Evolutionary conservation across 331 rosid genomes (phyloP).

Genomic region (Cucumis variabilis): DNA sequence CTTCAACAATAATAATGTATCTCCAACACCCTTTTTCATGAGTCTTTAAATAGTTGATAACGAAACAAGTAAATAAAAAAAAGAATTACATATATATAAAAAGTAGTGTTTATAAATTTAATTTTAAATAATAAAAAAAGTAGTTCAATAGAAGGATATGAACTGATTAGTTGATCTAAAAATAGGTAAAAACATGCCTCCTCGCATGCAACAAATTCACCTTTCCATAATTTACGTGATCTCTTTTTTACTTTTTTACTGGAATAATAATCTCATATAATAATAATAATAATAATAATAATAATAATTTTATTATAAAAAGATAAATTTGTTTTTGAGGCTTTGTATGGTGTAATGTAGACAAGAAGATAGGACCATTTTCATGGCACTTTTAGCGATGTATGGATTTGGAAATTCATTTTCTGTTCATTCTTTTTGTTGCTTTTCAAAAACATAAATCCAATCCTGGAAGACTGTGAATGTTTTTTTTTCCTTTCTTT

Average conservation of each 20-base stretch:
- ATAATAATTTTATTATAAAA: neutral
- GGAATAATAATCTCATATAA: neutral
- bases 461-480: neutral
- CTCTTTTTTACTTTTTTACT: neutral
- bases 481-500: too few relatives aligned
- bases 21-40: too few relatives aligned
- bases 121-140: too few relatives aligned
- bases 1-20: too few relatives aligned
- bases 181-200: neutral
- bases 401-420: neutral
- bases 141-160: too few relatives aligned
- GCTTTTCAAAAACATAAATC: conserved; percentile 9
- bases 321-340: neutral
- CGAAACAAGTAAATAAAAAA: too few relatives aligned
- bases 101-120: too few relatives aligned
- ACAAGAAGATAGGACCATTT: conserved; percentile 22
- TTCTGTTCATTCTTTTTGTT: conserved; percentile 28
- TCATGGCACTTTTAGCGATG: conserved; percentile 17
- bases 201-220: conserved; percentile 9
- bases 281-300: neutral
- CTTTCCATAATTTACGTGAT: neutral
- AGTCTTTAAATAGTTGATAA: too few relatives aligned
- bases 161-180: too few relatives aligned
- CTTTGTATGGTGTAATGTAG: conserved; percentile 2
- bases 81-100: too few relatives aligned